Percentiles rank a stretch among this genome's conserved stretches.
phyloP scores from a whole-genome alignment of 2,329 filamentous ascomycete species.

The Fusarium sulawesiense region DNA sequence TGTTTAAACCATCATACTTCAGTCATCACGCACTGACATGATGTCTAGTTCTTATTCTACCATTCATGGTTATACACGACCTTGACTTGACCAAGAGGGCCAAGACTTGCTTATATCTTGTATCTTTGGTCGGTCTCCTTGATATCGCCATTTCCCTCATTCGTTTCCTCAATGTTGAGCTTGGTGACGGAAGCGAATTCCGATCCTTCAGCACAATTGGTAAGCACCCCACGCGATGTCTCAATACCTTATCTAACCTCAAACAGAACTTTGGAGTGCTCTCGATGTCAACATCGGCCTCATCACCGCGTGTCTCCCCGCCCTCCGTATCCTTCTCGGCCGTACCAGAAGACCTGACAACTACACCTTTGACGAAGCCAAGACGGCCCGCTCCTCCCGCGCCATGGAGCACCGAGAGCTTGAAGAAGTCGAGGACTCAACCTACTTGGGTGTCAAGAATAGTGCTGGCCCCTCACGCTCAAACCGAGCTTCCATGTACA shows the following conservation, averaged over 20 bases:
- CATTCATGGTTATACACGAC: slow-evolving; percentile 26
- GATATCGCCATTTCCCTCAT: slow-evolving; percentile 30
- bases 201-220: slow-evolving; percentile 10
- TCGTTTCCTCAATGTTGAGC: slow-evolving; percentile 32
- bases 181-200: slow-evolving; percentile 18
- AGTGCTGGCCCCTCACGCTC: slow-evolving; percentile 16
- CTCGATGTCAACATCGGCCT: slow-evolving; percentile 36
- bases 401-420: slow-evolving; percentile 24
- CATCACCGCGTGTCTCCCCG: slow-evolving; percentile 28
- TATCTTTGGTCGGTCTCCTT: slow-evolving; percentile 28
- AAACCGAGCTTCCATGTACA: not conserved
- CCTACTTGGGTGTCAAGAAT: slow-evolving; percentile 14
- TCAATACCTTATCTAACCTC: not conserved
- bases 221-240: not conserved
- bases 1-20: not conserved
- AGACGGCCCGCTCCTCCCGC: slow-evolving; percentile 17
- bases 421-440: slow-evolving; percentile 25
- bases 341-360: slow-evolving; percentile 5
- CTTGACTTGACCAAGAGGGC: slow-evolving; percentile 19
- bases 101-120: slow-evolving; percentile 18
- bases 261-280: slow-evolving; percentile 33
- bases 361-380: slow-evolving; percentile 23
- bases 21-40: not conserved
- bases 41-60: slow-evolving; percentile 12
- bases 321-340: slow-evolving; percentile 25